Conservation (phyloP, 257 asterid species). For the Rubia yunnanensis region DNA sequence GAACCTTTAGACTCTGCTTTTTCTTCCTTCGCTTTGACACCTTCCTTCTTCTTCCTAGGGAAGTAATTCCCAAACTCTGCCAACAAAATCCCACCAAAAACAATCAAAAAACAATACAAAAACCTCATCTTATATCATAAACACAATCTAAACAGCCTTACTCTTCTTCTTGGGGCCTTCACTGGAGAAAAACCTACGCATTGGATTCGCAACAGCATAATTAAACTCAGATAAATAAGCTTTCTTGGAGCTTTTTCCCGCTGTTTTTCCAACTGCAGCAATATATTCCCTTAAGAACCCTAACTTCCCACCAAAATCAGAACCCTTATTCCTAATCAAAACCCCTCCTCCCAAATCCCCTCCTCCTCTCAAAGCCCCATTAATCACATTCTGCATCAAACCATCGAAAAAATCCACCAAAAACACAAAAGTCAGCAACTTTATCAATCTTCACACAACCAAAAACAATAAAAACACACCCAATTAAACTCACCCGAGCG, state of each 20-base stretch:
- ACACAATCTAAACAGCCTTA: conserved; percentile 19
- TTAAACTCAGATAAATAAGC: conserved; percentile 34
- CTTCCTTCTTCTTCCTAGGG: conserved; percentile 50
- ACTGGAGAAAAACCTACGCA: conserved; percentile 44
- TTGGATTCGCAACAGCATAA: conserved; percentile 30
- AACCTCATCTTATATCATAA: conserved; percentile 3
- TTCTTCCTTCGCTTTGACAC: conserved; percentile 44
- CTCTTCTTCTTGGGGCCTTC: conserved; percentile 72
- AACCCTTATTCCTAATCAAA: conserved; percentile 14
- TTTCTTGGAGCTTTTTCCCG: conserved; percentile 22
- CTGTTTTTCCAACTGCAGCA: conserved; percentile 34
- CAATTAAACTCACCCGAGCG: conserved; percentile 33
- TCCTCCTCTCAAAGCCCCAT: conserved; percentile 31
- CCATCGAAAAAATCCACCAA: neutral
- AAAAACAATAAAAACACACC: neutral
- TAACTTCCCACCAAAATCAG: conserved; percentile 38
- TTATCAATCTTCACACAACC: neutral
- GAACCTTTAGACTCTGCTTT: conserved; percentile 56
- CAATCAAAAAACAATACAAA: neutral
- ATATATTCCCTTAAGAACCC: conserved; percentile 60
- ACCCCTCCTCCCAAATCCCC: conserved; percentile 26
- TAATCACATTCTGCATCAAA: conserved; percentile 48
- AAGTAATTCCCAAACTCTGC: conserved; percentile 54
- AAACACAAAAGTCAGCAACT: conserved; percentile 5
- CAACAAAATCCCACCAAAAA: conserved; percentile 3